Conservation (phyloP, 1,139 yeast genomes). For the Yamadazyma triangularis region DNA sequence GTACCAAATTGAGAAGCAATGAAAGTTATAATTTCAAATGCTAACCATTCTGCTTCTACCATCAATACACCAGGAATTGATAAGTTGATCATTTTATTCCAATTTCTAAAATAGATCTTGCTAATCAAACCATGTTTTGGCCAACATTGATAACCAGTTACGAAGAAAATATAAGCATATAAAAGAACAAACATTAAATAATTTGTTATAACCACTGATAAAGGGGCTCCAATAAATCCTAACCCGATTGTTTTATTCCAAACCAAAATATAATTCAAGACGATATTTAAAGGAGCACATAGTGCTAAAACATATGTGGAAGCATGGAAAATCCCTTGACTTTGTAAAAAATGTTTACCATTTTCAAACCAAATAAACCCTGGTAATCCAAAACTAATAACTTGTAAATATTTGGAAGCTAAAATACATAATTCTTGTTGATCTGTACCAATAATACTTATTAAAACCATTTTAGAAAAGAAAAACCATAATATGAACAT, state of each 20-base stretch:
- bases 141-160: conserved; percentile 58
- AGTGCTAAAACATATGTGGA: conserved; percentile 63
- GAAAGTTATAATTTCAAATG: conserved; percentile 61
- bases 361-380: conserved; percentile 72
- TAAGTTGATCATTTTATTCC: conserved; percentile 49
- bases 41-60: conserved; percentile 69
- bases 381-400: conserved; percentile 61
- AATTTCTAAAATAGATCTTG: conserved; percentile 39
- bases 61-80: conserved; percentile 61
- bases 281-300: conserved; percentile 69
- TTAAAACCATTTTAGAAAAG: conserved; percentile 28
- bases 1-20: conserved; percentile 65
- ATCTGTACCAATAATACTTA: conserved; percentile 44
- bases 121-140: conserved; percentile 39
- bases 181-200: conserved; percentile 59
- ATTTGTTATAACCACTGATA: conserved; percentile 66
- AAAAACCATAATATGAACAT: conserved; percentile 55
- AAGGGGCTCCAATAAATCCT: conserved; percentile 75
- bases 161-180: conserved; percentile 39
- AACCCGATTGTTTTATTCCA: conserved; percentile 56
- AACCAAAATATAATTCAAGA: conserved; percentile 59
- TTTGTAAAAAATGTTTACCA: conserved; percentile 66
- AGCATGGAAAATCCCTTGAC: conserved; percentile 78
- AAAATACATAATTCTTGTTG: conserved; percentile 40
- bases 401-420: conserved; percentile 53